A percentile compares a stretch with the other conserved stretches of the same genome.
phyloP scores from a whole-genome alignment of 495 filamentous ascomycete genomes.

The Penicillium coprophilum region DNA sequence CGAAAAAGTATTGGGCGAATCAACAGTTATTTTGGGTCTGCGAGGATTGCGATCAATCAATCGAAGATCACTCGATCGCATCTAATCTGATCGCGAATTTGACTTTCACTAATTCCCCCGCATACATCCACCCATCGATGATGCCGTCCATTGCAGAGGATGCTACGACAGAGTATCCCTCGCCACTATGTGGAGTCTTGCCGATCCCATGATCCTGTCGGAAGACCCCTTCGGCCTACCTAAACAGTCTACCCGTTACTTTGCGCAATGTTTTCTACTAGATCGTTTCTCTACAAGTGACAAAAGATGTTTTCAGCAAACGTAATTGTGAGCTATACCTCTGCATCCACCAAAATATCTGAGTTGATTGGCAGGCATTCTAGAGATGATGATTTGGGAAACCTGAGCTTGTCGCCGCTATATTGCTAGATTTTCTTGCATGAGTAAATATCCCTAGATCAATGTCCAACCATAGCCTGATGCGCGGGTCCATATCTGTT shows the following conservation, averaged over 20 bases:
- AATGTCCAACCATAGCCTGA: slow-evolving; percentile 45
- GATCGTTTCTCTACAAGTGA: neutral
- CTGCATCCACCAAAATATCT: neutral
- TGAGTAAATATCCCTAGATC: neutral
- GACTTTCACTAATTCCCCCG: neutral
- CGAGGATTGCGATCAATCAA: neutral
- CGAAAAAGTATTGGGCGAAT: neutral
- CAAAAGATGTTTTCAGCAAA: neutral
- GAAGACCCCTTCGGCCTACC: neutral
- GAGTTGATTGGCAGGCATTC: neutral
- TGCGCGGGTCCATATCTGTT: slow-evolving; percentile 32
- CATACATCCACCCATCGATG: neutral
- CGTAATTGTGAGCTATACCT: neutral
- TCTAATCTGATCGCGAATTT: neutral
- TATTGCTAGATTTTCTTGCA: too few species aligned
- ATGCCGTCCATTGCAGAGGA: neutral
- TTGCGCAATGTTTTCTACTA: neutral
- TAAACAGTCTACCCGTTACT: neutral
- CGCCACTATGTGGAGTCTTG: neutral
- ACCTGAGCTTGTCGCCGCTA: neutral
- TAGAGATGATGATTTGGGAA: neutral
- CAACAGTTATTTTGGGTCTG: neutral
- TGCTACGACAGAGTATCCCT: neutral
- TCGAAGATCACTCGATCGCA: neutral
- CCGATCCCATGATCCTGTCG: neutral